A percentile compares a stretch with the other conserved stretches of the same genome.
These are phyloP conservation scores for Suhomyces pyralidae DNA, from an alignment of 805 yeast species.

Conservation along the genomic window DNA sequence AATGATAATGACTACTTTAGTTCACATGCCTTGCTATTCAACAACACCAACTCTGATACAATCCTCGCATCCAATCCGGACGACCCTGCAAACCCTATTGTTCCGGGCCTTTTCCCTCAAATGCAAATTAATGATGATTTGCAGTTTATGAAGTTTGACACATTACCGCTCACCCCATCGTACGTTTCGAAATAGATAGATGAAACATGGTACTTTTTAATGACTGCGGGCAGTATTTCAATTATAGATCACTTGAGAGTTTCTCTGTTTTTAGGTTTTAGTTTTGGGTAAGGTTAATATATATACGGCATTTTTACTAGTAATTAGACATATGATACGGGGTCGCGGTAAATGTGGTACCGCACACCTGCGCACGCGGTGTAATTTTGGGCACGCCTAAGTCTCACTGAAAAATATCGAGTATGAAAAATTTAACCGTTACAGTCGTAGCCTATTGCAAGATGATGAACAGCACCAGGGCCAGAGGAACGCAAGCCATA, in stretches of 20 bases:
- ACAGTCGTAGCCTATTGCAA: neutral
- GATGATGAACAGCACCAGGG: conserved; percentile 2
- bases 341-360: neutral
- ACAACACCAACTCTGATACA: neutral
- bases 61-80: neutral
- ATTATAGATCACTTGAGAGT: neutral
- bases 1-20: conserved; percentile 3
- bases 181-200: conserved; percentile 12
- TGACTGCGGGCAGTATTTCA: conserved; percentile 1
- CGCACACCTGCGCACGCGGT: neutral
- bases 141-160: conserved; percentile 24
- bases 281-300: neutral
- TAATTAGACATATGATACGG: neutral
- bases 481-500: neutral
- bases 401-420: neutral
- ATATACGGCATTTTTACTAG: neutral
- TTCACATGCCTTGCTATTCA: neutral
- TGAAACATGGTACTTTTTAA: neutral
- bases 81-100: conserved; percentile 23
- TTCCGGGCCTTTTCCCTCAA: conserved; percentile 37
- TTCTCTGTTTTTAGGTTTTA: neutral
- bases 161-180: conserved; percentile 30
- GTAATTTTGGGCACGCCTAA: neutral
- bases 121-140: conserved; percentile 23
- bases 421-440: conserved; percentile 3